Evolutionary conservation across 78 protist genomes (phyloP), one percentile per base, ranked within the genome.

Genomic region (Dictyostelium firmibasis): DNA sequence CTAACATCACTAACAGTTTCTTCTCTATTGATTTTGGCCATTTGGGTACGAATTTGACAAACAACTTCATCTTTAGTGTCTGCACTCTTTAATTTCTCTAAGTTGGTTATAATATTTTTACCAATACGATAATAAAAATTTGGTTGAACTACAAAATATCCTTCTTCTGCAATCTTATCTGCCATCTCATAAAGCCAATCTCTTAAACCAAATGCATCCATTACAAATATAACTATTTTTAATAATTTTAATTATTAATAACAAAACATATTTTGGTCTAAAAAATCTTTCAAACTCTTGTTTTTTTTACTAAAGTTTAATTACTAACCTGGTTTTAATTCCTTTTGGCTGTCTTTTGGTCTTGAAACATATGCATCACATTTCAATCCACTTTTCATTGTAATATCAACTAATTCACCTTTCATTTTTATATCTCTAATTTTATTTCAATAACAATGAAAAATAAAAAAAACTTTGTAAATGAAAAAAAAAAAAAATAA

Each of bases 201-300:
- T 43, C 94, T 74, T 41, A 89, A 50, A 14, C 94, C 94, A 50
- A 89, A 64, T 9, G 87, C 87, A 70, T 89, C 94, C 86, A 89
- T 89, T 3, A 81, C 36, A 84, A 78, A 81, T 10, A 89, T 31
- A 16, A 89, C 74, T 14, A 53, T 47, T 4, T 84, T 84, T 20
- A 47, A n/a, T 2, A 13, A 36, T 38, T 38, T 38, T 38, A 38
- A 38, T 38, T 38, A n/a, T n/a, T n/a, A n/a, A n/a, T n/a, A n/a
- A n/a, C n/a, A n/a, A n/a, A n/a, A n/a, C n/a, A n/a, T n/a, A n/a
- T n/a, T n/a, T n/a, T n/a, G n/a, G n/a, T n/a, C n/a, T n/a, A n/a
- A n/a, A n/a, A n/a, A n/a, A n/a, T n/a, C n/a, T n/a, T n/a, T n/a
- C n/a, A n/a, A n/a, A n/a, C n/a, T n/a, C n/a, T n/a, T n/a, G n/a